Conservation (phyloP, 345 rosid genomes). For the Cochlearia excelsa region DNA sequence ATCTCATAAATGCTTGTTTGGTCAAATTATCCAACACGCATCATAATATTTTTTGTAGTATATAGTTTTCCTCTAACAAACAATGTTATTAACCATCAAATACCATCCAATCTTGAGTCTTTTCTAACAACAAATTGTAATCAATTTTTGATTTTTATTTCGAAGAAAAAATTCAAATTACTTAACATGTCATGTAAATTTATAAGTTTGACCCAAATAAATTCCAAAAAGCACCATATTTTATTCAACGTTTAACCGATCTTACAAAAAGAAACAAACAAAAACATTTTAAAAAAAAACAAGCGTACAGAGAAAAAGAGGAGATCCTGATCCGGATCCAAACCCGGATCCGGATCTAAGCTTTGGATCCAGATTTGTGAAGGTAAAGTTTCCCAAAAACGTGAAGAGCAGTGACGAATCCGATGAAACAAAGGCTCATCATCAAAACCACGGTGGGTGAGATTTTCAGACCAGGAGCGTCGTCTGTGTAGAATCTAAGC, state of each 20-base stretch:
- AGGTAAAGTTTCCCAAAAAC: constrained; percentile 91
- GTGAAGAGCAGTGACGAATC: constrained; percentile 88
- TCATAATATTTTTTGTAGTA: no score
- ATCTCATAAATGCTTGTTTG: no score
- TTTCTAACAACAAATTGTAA: no score
- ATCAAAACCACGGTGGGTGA: constrained; percentile 89
- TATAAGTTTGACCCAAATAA: no score
- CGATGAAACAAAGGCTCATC: constrained; percentile 95
- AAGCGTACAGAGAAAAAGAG: background rate
- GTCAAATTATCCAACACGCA: no score
- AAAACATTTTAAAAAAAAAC: background rate
- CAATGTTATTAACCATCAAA: no score
- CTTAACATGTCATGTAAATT: no score
- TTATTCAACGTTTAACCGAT: constrained; percentile 23
- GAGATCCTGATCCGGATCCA: constrained; percentile 13
- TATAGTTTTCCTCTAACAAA: no score
- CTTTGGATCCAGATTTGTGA: constrained; percentile 47
- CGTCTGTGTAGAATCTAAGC: constrained; percentile 75
- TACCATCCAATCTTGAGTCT: no score
- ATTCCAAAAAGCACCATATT: constrained; percentile 9
- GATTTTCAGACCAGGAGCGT: constrained; percentile 52
- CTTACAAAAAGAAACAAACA: constrained; percentile 10
- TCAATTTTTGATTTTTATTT: no score
- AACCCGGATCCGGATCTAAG: constrained; percentile 23
- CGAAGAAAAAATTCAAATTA: no score